These are phyloP conservation scores for Myriosclerotinia scirpicola DNA, from an alignment of 2,329 filamentous ascomycete species.

Conservation along the genomic window DNA sequence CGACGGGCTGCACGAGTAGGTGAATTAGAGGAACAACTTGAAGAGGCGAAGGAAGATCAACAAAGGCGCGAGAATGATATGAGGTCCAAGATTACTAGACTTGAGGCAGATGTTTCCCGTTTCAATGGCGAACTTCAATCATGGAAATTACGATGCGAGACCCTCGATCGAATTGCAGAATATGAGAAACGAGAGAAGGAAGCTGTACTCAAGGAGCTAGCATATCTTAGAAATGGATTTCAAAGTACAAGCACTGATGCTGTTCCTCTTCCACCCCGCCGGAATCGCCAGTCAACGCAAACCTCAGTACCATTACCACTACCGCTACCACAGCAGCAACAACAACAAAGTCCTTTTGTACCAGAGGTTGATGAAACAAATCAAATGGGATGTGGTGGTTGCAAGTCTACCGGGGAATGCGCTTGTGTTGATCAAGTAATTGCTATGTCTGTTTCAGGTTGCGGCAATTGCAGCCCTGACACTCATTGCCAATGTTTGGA, in stretches of 20 bases:
- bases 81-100: constrained; percentile 52
- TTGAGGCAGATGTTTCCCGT: constrained; percentile 67
- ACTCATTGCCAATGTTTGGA: constrained; percentile 63
- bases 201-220: constrained; percentile 45
- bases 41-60: constrained; percentile 57
- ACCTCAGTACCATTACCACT: constrained; percentile 27
- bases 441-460: constrained; percentile 56
- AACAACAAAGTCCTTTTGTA: constrained; percentile 27
- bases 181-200: constrained; percentile 46
- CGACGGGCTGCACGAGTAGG: constrained; percentile 81
- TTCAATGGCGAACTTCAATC: constrained; percentile 47
- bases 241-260: constrained; percentile 42
- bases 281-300: constrained; percentile 30
- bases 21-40: constrained; percentile 67
- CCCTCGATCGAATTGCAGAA: constrained; percentile 40
- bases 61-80: constrained; percentile 58
- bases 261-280: constrained; percentile 44
- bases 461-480: constrained; percentile 63
- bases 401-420: constrained; percentile 53
- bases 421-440: constrained; percentile 61
- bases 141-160: constrained; percentile 41
- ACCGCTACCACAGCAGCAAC: constrained; percentile 3
- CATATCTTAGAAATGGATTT: constrained; percentile 40
- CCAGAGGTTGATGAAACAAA: constrained; percentile 27
- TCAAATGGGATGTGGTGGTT: constrained; percentile 54